These are phyloP conservation scores for Moniliophthora roreri DNA, from an alignment of 1,284 basidiomycete genomes.

Conservation along the genomic window DNA sequence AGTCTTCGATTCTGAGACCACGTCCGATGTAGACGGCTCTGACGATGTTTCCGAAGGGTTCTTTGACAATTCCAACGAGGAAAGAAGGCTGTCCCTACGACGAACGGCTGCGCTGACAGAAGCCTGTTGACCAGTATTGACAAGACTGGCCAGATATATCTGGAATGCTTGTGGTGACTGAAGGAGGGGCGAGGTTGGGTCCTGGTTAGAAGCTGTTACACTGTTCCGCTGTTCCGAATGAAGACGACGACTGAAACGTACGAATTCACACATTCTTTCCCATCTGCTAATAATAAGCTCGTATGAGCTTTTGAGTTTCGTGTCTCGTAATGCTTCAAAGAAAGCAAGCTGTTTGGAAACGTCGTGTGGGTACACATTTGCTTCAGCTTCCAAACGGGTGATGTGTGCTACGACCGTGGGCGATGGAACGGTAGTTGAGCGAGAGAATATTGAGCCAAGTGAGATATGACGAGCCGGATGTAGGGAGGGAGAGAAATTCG, in stretches of 20 bases:
- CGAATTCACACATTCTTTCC: conserved; percentile 80
- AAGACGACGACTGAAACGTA: conserved; percentile 37
- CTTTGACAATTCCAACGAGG: conserved; percentile 30
- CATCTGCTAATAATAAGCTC: conserved; percentile 73
- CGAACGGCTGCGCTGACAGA: conserved; percentile 65
- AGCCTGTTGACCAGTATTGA: conserved; percentile 55
- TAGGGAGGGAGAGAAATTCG: conserved; percentile 11
- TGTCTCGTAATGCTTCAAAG: conserved; percentile 64
- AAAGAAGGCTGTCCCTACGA: conserved; percentile 63
- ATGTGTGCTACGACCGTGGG: conserved; percentile 69
- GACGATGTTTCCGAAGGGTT: conserved; percentile 14
- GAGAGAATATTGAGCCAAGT: conserved; percentile 53
- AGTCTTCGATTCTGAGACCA: not conserved
- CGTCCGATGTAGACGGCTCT: conserved; percentile 10
- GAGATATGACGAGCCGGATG: conserved; percentile 34
- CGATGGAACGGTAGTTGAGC: conserved; percentile 52
- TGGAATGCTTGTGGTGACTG: conserved; percentile 67
- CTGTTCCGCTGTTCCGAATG: not conserved
- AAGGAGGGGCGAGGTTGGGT: conserved; percentile 13
- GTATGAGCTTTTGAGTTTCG: conserved; percentile 64
- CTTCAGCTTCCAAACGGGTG: conserved; percentile 70
- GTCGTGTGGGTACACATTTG: conserved; percentile 69
- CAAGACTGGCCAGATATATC: conserved; percentile 66
- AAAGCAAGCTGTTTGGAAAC: conserved; percentile 65
- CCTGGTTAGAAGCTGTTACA: not conserved